Evolutionary conservation across 2,329 filamentous ascomycete genomes (phyloP).

Genomic region (Neoarthrinium moseri): DNA sequence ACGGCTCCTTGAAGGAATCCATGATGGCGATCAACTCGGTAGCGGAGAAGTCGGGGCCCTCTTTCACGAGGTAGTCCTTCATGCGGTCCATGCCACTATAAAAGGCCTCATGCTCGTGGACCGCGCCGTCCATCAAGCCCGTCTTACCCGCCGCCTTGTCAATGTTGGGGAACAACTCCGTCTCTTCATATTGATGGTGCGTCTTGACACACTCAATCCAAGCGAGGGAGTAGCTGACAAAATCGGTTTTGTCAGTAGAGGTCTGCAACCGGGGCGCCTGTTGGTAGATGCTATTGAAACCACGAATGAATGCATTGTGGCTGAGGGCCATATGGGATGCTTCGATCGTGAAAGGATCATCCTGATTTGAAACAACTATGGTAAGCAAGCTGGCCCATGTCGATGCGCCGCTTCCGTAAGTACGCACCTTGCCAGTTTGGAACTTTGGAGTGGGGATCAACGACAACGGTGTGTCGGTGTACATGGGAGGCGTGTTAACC

Average conservation of each 20-base stretch:
- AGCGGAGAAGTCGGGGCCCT: not conserved
- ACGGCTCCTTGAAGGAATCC: constrained; percentile 18
- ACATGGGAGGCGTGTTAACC: constrained; percentile 11
- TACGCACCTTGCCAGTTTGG: constrained; percentile 39
- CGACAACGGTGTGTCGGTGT: constrained; percentile 16
- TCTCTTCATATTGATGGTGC: constrained; percentile 21
- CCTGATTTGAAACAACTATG: no score
- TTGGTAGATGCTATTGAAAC: constrained; percentile 23
- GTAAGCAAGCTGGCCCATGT: no score
- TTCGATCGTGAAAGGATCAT: constrained; percentile 20
- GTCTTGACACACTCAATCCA: constrained; percentile 17
- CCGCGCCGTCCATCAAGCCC: constrained; percentile 16
- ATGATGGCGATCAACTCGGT: constrained; percentile 12
- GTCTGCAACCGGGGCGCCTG: constrained; percentile 13
- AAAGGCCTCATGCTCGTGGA: constrained; percentile 16
- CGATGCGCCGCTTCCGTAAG: no score
- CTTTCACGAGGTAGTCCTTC: constrained; percentile 11
- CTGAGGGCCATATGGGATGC: constrained; percentile 20
- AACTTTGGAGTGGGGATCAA: constrained; percentile 16
- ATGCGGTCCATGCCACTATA: constrained; percentile 15
- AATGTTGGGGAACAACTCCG: constrained; percentile 18
- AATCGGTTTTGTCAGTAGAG: constrained; percentile 16
- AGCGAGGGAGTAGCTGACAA: constrained; percentile 17
- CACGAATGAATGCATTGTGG: constrained; percentile 23
- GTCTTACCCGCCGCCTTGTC: constrained; percentile 16